Conservation (phyloP, 495 filamentous ascomycete species). For the Penicillium simplicissimum region DNA sequence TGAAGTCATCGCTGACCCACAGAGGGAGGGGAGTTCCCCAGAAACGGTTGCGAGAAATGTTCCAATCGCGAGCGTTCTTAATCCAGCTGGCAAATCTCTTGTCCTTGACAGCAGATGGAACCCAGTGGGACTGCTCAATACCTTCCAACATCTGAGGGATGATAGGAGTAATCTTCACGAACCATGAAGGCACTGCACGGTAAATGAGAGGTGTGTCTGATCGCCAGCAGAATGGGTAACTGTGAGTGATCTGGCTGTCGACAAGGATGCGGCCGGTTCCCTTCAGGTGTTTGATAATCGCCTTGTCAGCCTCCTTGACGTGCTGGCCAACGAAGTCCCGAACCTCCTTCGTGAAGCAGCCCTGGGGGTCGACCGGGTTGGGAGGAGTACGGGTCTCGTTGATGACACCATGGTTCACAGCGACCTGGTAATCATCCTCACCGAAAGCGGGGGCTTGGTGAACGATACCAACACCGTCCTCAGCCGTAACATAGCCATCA, state of each 20-base stretch:
- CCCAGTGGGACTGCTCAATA: slow-evolving; percentile 92
- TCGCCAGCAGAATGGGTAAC: slow-evolving; percentile 93
- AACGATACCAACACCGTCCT: slow-evolving; percentile 93
- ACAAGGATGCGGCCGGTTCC: slow-evolving; percentile 77
- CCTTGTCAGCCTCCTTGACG: slow-evolving; percentile 93
- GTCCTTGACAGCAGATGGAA: slow-evolving; percentile 89
- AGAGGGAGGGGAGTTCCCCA: slow-evolving; percentile 96
- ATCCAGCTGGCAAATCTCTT: slow-evolving; percentile 87
- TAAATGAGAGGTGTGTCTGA: slow-evolving; percentile 96
- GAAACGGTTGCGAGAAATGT: slow-evolving; percentile 91
- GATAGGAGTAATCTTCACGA: slow-evolving; percentile 81
- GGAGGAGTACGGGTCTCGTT: slow-evolving; percentile 75
- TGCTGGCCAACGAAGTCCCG: slow-evolving; percentile 84
- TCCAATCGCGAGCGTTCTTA: slow-evolving; percentile 93
- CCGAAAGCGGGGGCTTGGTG: slow-evolving; percentile 95
- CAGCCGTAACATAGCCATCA: slow-evolving; percentile 85
- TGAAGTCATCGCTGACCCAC: slow-evolving; percentile 86
- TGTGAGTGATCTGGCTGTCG: slow-evolving; percentile 88
- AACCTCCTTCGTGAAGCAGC: slow-evolving; percentile 78
- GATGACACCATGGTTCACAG: slow-evolving; percentile 75
- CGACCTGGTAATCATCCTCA: slow-evolving; percentile 94
- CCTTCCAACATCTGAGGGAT: slow-evolving; percentile 89
- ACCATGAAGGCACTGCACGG: slow-evolving; percentile 92
- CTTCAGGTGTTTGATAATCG: slow-evolving; percentile 90
- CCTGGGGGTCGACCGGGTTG: slow-evolving; percentile 84